Conservation (phyloP, 768 basidiomycete genomes). For the Boletellus ananiceps region DNA sequence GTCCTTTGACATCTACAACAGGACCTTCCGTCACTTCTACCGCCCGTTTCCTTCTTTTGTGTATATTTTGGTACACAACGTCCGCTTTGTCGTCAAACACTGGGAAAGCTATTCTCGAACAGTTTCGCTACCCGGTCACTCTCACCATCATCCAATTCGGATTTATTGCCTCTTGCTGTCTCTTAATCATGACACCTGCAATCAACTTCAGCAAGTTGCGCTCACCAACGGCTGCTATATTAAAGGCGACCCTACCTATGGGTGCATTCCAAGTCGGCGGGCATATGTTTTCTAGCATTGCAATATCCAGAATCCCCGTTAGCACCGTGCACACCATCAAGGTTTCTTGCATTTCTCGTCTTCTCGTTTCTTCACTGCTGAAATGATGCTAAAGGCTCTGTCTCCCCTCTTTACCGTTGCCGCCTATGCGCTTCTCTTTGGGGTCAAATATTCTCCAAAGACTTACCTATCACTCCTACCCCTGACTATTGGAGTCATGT, state of each 20-base stretch:
- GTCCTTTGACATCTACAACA: slow-evolving; percentile 13
- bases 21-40: slow-evolving; percentile 26
- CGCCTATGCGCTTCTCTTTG: slow-evolving; percentile 89
- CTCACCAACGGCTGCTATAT: slow-evolving; percentile 63
- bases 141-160: slow-evolving; percentile 97
- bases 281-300: slow-evolving; percentile 96
- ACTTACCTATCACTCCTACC: slow-evolving; percentile 95
- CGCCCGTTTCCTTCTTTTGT: slow-evolving; percentile 69
- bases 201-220: slow-evolving; percentile 66
- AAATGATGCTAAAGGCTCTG: slow-evolving; percentile 58
- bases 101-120: slow-evolving; percentile 89
- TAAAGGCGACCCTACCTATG: slow-evolving; percentile 87
- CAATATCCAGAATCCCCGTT: slow-evolving; percentile 93
- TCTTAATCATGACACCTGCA: slow-evolving; percentile 75
- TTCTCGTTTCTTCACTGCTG: slow-evolving; percentile 1
- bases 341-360: slow-evolving; percentile 42
- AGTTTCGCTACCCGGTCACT: slow-evolving; percentile 92
- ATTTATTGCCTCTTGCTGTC: slow-evolving; percentile 85
- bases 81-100: slow-evolving; percentile 96
- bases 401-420: slow-evolving; percentile 97
- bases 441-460: slow-evolving; percentile 86
- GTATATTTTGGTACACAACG: slow-evolving; percentile 87
- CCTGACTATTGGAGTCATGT: slow-evolving; percentile 93
- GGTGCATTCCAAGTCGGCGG: slow-evolving; percentile 96
- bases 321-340: slow-evolving; percentile 99